Base-by-base conservation (phyloP, 176 grass and related monocot genomes). In the Phoenix dactylifera region DNA sequence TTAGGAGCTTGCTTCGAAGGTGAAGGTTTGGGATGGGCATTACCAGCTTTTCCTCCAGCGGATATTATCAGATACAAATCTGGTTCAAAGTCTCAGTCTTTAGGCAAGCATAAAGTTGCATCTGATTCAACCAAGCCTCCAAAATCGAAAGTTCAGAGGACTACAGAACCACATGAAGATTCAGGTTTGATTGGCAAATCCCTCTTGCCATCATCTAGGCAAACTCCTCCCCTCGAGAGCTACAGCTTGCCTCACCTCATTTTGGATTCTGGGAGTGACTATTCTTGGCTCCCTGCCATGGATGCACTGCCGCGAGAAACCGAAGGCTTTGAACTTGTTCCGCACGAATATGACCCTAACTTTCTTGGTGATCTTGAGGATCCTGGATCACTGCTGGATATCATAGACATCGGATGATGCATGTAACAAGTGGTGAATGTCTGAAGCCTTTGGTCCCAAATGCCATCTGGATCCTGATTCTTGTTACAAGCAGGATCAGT, bases 1-100 rank as follows among this genome's bases (percentile, higher is more conserved):
- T 89, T 88, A 35, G 79, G 80, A 83, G 79, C 79, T 66, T 98
- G 84, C 73, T 68, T 86, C 53, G 88, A 93, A 71, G 88, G 94
- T 71, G 94, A 93, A 63, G 82, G 94, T 26, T 90, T 59, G 57
- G 65, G 63, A 60, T 89, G 94, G 94, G 84, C 88, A 78, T 81
- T 62, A 35, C 74, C 84, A 59, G 79, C 84, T 73, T 92, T 98
- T 74, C 76, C 83, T 16, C 55, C 73, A 64, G 64, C 24, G 54
- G 84, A 83, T 58, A 7, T 52, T 5, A 57, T 28, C 58, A 68
- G 79, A 28, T 71, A 86, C 12, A 85, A 80, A 83, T 69, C 70
- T 58, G 73, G 81, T 62, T 18, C 71, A 1, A 97, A 85, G 66
- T 72, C 85, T 16, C 72, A 69, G 50, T 57, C 56, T 25, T 71